Evolutionary conservation across 805 yeast genomes (phyloP).

Genomic region (Candida vaughaniae): DNA sequence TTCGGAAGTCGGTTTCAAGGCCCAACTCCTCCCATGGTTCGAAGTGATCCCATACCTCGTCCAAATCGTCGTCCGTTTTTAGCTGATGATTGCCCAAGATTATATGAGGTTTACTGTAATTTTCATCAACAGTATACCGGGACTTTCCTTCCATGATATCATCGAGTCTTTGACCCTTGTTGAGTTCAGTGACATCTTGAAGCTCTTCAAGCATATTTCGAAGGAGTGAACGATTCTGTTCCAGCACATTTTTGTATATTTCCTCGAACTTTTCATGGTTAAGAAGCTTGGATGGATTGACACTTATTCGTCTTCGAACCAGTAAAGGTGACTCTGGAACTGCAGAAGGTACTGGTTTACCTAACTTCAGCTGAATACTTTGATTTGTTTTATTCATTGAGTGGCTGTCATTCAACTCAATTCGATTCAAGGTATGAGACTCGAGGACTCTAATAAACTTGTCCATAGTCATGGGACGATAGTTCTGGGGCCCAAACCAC

Average conservation of each 20-base stretch:
- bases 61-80: slow-evolving; percentile 42
- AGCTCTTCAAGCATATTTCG: slow-evolving; percentile 25
- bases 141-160: slow-evolving; percentile 32
- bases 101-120: slow-evolving; percentile 35
- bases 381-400: background rate
- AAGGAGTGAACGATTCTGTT: slow-evolving; percentile 21
- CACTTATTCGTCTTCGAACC: background rate
- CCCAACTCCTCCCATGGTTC: slow-evolving; percentile 48
- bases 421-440: slow-evolving; percentile 8
- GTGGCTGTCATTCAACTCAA: background rate
- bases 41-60: slow-evolving; percentile 42
- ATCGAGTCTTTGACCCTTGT: slow-evolving; percentile 37
- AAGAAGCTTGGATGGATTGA: slow-evolving; percentile 2
- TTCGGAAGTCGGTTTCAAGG: slow-evolving; percentile 37
- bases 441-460: slow-evolving; percentile 4
- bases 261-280: slow-evolving; percentile 27
- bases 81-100: slow-evolving; percentile 35
- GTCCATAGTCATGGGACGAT: slow-evolving; percentile 48
- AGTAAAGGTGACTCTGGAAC: background rate
- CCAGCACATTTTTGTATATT: slow-evolving; percentile 26
- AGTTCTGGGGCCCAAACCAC: slow-evolving; percentile 71
- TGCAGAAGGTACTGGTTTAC: background rate
- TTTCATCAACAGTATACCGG: slow-evolving; percentile 21
- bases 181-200: slow-evolving; percentile 32
- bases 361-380: background rate